Conservation (phyloP, 2,329 filamentous ascomycete species). For the Knoxdaviesia proteae region DNA sequence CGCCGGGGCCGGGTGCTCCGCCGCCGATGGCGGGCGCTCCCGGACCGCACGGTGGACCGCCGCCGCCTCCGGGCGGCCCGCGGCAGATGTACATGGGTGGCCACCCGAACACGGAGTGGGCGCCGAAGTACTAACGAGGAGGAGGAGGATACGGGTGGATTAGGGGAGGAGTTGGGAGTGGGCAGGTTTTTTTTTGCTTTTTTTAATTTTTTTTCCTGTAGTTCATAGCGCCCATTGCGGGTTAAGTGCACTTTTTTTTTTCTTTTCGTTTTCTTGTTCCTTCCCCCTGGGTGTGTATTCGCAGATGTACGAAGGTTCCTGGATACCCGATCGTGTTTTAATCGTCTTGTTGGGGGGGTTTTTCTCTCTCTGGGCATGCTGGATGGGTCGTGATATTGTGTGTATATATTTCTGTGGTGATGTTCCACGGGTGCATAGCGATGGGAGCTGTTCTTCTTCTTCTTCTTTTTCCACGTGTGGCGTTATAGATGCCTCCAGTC, state of each 20-base stretch:
- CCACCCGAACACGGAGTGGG: constrained; percentile 5
- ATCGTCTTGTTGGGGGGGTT: neutral
- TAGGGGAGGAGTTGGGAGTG: neutral
- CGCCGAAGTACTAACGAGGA: neutral
- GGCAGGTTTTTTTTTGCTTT: neutral
- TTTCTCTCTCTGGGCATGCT: neutral
- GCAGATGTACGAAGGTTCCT: too few species aligned
- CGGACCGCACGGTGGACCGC: too few species aligned
- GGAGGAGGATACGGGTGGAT: neutral
- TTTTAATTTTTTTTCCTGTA: neutral
- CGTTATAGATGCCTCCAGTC: too few species aligned
- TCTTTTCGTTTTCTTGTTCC: neutral
- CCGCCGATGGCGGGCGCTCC: too few species aligned
- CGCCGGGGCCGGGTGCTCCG: neutral
- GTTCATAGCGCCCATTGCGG: neutral
- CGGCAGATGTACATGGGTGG: too few species aligned
- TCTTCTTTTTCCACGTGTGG: neutral
- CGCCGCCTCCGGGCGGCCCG: neutral
- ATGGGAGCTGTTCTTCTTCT: neutral
- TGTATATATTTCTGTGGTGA: too few species aligned
- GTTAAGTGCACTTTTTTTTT: neutral
- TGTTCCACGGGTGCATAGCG: neutral
- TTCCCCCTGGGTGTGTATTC: neutral
- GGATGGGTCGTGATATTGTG: too few species aligned
- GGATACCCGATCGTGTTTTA: neutral